Evolutionary conservation across 2,329 filamentous ascomycete genomes (phyloP), one percentile per base, ranked within the genome.

Genomic region (Cladosporium sp.): DNA sequence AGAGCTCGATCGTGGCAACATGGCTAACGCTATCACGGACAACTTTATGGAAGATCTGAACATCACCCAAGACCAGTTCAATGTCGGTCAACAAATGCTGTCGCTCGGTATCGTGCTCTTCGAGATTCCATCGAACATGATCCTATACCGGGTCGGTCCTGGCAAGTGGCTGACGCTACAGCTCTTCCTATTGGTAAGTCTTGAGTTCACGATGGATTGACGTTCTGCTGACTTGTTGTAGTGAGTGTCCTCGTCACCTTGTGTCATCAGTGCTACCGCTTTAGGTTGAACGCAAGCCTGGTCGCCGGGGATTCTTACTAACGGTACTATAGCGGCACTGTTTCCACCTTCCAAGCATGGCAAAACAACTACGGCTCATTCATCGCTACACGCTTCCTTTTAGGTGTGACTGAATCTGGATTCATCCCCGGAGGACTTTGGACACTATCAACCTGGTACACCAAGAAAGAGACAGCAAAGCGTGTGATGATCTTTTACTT

Each of bases 391-490:
- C 66, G 74, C 12, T 64, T 76, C 9, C 65, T 77, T 3, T 70
- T 76, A 7, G 73, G 73, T 5, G 61, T 67, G 25, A 66, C 61
- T 2, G 77, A 78, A 56, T 73, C 74, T 1, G 76, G 76, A 1
- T 77, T 78, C 58, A 79, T 78, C 45, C 77, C 77, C 2, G 78
- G 75, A 1, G 75, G 75, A 6, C 66, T 80, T 1, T 80, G 74
- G 65, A 79, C 78, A 0, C 72, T 80, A 1, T 78, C 77, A 0
- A 70, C 73, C 1, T 80, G 76, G 77, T 80, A 80, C 57, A 80
- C 76, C 25, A 71, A 71, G 3, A 69, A 71, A 7, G 77, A 80
- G 59, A 78, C 74, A 0, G 76, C 74, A 49, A 78, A 77, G 63
- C 67, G 77, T 1, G 77, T 79, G 53, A 72, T 75, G 10, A 70